Percentiles rank a stretch among this genome's conserved stretches.
Conservation (phyloP, 2,329 filamentous ascomycete species). For the Aspergillus aculeatinus region DNA sequence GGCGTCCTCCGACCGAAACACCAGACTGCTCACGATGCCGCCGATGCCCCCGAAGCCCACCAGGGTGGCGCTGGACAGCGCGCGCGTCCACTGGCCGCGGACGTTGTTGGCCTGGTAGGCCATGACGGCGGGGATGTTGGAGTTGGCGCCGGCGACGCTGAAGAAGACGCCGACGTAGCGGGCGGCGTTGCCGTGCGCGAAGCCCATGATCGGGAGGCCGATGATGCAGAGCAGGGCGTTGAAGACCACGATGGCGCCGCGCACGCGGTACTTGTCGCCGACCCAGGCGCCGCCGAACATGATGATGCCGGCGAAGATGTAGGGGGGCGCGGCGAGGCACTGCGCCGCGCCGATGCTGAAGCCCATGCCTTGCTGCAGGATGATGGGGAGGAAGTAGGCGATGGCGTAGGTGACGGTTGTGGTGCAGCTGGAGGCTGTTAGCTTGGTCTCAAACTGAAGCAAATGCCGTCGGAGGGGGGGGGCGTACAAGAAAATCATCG, state of each 20-base stretch:
- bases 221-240: conserved; percentile 68
- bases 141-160: conserved; percentile 70
- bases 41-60: conserved; percentile 76
- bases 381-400: conserved; percentile 75
- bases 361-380: conserved; percentile 62
- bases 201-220: conserved; percentile 72
- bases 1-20: conserved; percentile 58
- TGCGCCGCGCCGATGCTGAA: conserved; percentile 65
- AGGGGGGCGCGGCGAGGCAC: conserved; percentile 70
- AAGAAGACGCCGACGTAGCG: conserved; percentile 77
- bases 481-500: conserved; percentile 53
- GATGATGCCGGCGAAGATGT: conserved; percentile 62
- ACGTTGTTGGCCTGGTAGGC: conserved; percentile 87
- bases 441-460: background rate
- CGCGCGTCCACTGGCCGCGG: conserved; percentile 83
- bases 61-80: conserved; percentile 72
- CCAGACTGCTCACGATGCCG: conserved; percentile 72
- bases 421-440: conserved; percentile 40
- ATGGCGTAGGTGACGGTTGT: conserved; percentile 74
- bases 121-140: conserved; percentile 72
- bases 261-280: conserved; percentile 66
- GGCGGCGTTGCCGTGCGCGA: conserved; percentile 54
- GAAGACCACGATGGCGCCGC: conserved; percentile 65
- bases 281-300: conserved; percentile 62
- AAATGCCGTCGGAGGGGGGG: background rate